Percentiles rank a stretch among this genome's conserved stretches.
These are phyloP conservation scores for Globisporangium rhizosaccharum DNA, from an alignment of 352 stramenopile genomes.

Conservation along the genomic window DNA sequence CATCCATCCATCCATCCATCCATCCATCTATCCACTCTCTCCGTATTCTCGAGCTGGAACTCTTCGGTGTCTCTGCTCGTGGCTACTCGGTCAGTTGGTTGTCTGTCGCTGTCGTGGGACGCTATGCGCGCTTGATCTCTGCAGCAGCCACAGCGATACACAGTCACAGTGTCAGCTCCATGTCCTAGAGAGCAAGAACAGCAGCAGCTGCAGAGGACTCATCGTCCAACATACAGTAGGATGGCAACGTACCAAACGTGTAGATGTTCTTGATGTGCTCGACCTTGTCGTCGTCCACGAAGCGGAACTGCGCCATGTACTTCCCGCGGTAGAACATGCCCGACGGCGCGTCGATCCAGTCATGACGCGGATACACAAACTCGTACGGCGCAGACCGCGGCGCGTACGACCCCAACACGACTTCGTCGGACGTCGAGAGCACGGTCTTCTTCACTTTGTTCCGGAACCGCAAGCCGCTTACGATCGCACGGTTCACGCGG, in stretches of 20 bases:
- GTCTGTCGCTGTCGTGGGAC: neutral
- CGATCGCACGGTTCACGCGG: constrained; percentile 80
- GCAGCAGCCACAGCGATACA: constrained; percentile 1
- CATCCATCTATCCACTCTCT: neutral
- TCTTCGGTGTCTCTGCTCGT: neutral
- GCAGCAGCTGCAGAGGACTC: neutral
- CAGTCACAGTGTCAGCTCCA: neutral
- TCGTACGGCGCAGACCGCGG: constrained; percentile 67
- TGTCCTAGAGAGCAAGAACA: too few relatives aligned
- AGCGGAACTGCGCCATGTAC: constrained; percentile 78
- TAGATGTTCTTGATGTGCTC: constrained; percentile 75
- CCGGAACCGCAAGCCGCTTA: constrained; percentile 78
- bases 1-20: too few relatives aligned
- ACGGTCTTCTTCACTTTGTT: constrained; percentile 87
- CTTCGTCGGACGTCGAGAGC: constrained; percentile 63
- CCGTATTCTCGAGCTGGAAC: too few relatives aligned
- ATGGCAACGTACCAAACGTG: constrained; percentile 58
- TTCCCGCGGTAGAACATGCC: constrained; percentile 86
- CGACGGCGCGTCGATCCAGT: constrained; percentile 79
- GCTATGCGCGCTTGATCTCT: constrained; percentile 62
- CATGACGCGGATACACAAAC: constrained; percentile 75
- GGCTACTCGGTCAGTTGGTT: neutral
- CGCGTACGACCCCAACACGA: constrained; percentile 83
- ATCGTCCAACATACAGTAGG: neutral
- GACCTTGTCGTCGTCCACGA: constrained; percentile 59